Base-by-base conservation (phyloP, 2,329 filamentous ascomycete species). In the Nigrospora oryzae region DNA sequence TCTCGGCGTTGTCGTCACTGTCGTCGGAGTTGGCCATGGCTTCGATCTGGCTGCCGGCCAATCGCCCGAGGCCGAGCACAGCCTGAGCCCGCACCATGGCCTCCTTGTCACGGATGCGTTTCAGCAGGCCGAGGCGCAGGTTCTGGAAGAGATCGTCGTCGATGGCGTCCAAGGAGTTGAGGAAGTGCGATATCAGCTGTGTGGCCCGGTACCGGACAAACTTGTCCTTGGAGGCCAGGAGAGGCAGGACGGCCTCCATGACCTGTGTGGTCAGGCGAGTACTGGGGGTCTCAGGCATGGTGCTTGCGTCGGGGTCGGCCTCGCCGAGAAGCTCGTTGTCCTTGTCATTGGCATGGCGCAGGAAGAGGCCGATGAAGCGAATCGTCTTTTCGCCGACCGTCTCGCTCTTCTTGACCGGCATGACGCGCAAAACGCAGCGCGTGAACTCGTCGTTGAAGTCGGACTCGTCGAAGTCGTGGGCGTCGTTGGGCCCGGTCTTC, bases 331-430 rank as follows among this genome's bases (percentile, higher is more conserved):
- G 68, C 56, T 86, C 82, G 51, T 81, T 82, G 58, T 89, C 84
- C 65, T 82, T 83, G 50, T 83, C 79, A 56, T 75, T 78, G 17
- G 79, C 75, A 58, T 89, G 79, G 51, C 82, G 82, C 55, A 98
- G 67, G 63, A 95, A 98, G 36, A 89, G 71, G n/a, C 87, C 89
- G 49, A 94, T 68, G 61, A 98, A 98, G 38, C 86, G 80, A 47
- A 97, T 79, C 14, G 86, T 77, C 56, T 87, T 83, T 62, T 97
- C 91, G 19, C 89, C 93, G 2, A 87, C 90, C 13, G 79, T 74
- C 67, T 98, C 93, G 34, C 86, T 84, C 72, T 96, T 97, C 72
- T 91, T 95, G 46, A 97, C 83, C 1, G 84, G 79, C 71, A 98
- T 79, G 42, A 91, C 77, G 45, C 89, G 78, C 53, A 94, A 64